Conservation (phyloP, 345 rosid species). For the Gossypium herbaceum region DNA sequence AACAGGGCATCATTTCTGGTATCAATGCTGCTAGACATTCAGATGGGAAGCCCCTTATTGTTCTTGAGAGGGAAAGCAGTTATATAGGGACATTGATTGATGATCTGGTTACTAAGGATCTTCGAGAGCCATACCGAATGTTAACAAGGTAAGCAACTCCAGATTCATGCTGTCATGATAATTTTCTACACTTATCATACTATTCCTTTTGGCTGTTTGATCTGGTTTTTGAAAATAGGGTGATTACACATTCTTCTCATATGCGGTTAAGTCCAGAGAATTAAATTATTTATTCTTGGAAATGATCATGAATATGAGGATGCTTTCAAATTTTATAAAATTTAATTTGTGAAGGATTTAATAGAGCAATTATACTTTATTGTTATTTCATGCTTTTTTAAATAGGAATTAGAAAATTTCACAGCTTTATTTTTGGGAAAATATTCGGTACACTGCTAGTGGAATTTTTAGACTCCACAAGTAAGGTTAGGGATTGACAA, state of each 20-base stretch:
- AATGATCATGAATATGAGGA: neutral
- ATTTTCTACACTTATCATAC: neutral
- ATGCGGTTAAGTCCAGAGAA: neutral
- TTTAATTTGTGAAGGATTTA: neutral
- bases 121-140: constrained; percentile 97
- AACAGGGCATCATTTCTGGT: constrained; percentile 87
- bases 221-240: neutral
- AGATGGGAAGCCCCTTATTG: constrained; percentile 69
- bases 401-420: too few relatives aligned
- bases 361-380: neutral
- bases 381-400: neutral
- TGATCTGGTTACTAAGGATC: constrained; percentile 92
- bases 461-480: too few relatives aligned
- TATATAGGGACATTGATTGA: constrained; percentile 89
- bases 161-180: neutral
- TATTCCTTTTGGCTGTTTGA: neutral
- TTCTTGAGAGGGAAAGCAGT: constrained; percentile 98
- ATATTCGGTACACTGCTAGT: too few relatives aligned
- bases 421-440: neutral
- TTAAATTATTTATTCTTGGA: neutral
- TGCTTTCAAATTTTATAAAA: neutral
- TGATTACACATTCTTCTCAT: neutral
- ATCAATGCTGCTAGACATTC: constrained; percentile 92
- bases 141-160: constrained; percentile 62
- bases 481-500: too few relatives aligned